A percentile compares a stretch with the other conserved stretches of the same genome.
Conservation (phyloP, 139 green algal genomes). For the Ostreobium quekettii region DNA sequence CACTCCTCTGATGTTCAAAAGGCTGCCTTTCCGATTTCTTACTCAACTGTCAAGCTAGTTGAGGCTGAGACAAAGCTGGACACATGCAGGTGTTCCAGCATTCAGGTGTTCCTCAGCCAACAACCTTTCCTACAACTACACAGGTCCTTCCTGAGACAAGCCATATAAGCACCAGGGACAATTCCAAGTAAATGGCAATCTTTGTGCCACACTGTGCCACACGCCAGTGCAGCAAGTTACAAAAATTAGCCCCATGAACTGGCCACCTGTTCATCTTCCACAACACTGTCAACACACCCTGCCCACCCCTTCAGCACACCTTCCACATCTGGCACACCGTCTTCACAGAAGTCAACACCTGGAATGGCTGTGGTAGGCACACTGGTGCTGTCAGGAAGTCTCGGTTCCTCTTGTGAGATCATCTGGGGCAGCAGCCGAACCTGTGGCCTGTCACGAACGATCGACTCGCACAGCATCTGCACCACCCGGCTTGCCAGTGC, state of each 20-base stretch:
- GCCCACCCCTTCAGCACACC: neutral
- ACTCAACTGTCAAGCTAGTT: too few species aligned
- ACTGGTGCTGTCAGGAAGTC: conserved; percentile 47
- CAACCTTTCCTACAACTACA: too few species aligned
- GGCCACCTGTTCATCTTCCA: too few species aligned
- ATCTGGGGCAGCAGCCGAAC: conserved; percentile 36
- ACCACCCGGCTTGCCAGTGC: conserved; percentile 32
- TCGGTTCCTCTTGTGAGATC: conserved; percentile 23
- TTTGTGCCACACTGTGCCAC: neutral
- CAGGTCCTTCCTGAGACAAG: too few species aligned
- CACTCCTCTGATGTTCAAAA: too few species aligned
- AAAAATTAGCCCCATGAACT: too few species aligned
- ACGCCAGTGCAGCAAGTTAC: neutral
- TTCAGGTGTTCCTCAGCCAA: too few species aligned
- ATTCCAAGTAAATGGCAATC: neutral
- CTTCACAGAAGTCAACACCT: conserved; percentile 22
- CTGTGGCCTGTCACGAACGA: neutral
- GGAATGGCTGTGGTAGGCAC: conserved; percentile 33
- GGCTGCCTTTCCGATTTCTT: too few species aligned
- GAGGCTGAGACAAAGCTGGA: too few species aligned
- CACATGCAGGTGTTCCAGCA: too few species aligned
- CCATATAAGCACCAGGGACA: too few species aligned
- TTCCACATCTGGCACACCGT: conserved; percentile 6
- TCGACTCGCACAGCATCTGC: conserved; percentile 24
- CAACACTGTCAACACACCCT: neutral